Percentiles rank a stretch among this genome's conserved stretches.
phyloP scores from a whole-genome alignment of 2,329 filamentous ascomycete genomes.

The Emmonsiellopsis sp. region DNA sequence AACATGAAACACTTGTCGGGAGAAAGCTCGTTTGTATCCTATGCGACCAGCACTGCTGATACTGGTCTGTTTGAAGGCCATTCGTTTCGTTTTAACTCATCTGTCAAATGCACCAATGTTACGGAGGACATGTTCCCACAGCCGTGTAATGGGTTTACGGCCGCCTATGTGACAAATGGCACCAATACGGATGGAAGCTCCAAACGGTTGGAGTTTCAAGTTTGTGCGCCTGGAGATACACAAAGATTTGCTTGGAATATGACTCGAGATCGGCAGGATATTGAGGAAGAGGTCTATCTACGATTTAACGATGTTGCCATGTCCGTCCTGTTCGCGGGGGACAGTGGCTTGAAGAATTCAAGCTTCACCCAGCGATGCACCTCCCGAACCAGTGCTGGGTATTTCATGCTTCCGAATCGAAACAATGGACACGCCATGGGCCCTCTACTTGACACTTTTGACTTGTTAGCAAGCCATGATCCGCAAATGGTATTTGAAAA shows the following conservation, averaged over 20 bases:
- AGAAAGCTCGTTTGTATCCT: constrained; percentile 3
- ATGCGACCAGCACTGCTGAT: neutral
- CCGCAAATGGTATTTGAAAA: neutral
- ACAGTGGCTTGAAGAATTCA: neutral
- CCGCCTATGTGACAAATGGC: neutral
- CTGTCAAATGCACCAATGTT: constrained; percentile 1
- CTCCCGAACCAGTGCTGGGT: constrained; percentile 5
- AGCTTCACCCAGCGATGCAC: constrained; percentile 3
- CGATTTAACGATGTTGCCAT: constrained; percentile 2
- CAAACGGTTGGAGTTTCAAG: neutral
- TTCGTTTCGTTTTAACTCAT: constrained; percentile 7
- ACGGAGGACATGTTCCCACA: constrained; percentile 1
- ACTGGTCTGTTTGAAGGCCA: constrained; percentile 7
- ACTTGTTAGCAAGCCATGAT: constrained; percentile 3
- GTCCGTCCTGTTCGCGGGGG: neutral
- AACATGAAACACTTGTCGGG: neutral
- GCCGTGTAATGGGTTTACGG: neutral
- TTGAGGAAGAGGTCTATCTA: constrained; percentile 4
- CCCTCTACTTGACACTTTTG: constrained; percentile 3
- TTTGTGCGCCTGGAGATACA: constrained; percentile 2
- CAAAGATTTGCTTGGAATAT: constrained; percentile 5
- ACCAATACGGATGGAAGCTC: neutral
- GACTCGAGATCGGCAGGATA: constrained; percentile 6
- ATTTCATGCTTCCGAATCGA: constrained; percentile 6
- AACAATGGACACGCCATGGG: neutral